These are phyloP conservation scores for Colletotrichum graminicola DNA, from an alignment of 2,329 filamentous ascomycete species.

Conservation along the genomic window DNA sequence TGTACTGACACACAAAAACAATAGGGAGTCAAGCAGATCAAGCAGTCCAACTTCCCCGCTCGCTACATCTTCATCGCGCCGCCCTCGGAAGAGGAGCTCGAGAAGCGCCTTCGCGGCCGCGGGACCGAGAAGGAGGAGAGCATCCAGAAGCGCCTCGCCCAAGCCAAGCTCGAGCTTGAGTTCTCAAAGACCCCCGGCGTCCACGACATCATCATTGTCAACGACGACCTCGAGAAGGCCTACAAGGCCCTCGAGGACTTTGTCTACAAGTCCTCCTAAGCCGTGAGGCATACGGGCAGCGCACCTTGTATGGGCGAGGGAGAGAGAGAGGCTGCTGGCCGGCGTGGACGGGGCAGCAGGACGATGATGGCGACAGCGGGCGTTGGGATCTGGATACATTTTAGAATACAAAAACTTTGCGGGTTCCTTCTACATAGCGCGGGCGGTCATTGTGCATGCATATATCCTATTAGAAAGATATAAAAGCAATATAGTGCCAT, in stretches of 20 bases:
- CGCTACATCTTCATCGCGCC: slow-evolving; percentile 89
- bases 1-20: slow-evolving; percentile 14
- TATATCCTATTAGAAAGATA: slow-evolving; percentile 22
- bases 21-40: slow-evolving; percentile 89
- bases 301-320: not conserved
- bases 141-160: slow-evolving; percentile 75
- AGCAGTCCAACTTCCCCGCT: slow-evolving; percentile 78
- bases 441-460: slow-evolving; percentile 30
- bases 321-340: not conserved
- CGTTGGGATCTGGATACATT: slow-evolving; percentile 27
- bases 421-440: slow-evolving; percentile 27
- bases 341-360: not conserved
- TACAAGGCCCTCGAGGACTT: slow-evolving; percentile 66
- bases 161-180: slow-evolving; percentile 81
- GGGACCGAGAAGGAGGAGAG: slow-evolving; percentile 83
- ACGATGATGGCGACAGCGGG: not conserved
- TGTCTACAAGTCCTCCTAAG: slow-evolving; percentile 54
- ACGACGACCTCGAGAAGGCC: slow-evolving; percentile 61
- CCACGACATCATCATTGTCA: slow-evolving; percentile 54
- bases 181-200: slow-evolving; percentile 75
- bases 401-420: slow-evolving; percentile 22
- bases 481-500: slow-evolving; percentile 26
- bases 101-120: slow-evolving; percentile 78
- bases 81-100: slow-evolving; percentile 79
- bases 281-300: not conserved